phyloP scores from a whole-genome alignment of 495 filamentous ascomycete genomes.

The Penicillium cosmopolitanum region DNA sequence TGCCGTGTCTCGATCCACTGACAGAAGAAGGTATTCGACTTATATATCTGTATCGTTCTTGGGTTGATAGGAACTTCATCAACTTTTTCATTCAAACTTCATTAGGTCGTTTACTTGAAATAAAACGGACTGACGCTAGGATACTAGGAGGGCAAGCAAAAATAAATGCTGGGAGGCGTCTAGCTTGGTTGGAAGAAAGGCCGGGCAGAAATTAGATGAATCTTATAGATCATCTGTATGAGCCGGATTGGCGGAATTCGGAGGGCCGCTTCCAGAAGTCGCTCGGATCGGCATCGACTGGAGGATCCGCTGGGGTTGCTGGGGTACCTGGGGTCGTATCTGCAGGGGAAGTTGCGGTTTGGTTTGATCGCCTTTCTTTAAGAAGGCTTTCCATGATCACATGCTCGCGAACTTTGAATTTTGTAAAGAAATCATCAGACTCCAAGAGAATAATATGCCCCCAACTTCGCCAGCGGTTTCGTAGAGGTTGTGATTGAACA shows the following conservation, averaged over 20 bases:
- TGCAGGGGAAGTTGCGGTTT: not conserved
- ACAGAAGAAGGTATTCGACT: too few relatives aligned
- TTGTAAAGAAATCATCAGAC: slow-evolving; percentile 3
- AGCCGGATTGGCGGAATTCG: not conserved
- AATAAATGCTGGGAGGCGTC: too few relatives aligned
- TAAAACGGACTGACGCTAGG: too few relatives aligned
- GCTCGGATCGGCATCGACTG: not conserved
- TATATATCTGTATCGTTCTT: too few relatives aligned
- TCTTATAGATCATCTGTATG: not conserved
- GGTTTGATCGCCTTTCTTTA: not conserved
- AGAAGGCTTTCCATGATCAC: not conserved
- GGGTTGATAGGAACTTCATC: too few relatives aligned
- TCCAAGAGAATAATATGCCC: slow-evolving; percentile 30
- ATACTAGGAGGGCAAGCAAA: too few relatives aligned
- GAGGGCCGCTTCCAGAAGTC: not conserved
- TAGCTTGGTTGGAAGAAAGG: too few relatives aligned
- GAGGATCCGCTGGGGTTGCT: not conserved
- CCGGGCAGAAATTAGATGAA: not conserved
- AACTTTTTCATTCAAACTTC: too few relatives aligned
- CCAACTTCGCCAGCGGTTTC: slow-evolving; percentile 37
- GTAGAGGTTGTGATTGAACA: slow-evolving; percentile 1
- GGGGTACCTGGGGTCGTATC: not conserved
- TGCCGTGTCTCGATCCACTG: too few relatives aligned
- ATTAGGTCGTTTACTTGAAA: too few relatives aligned
- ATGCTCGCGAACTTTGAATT: slow-evolving; percentile 5